Percentiles rank a stretch among this genome's conserved stretches.
Evolutionary conservation across 2,329 filamentous ascomycete species (phyloP).

Genomic region (Cladosporium sp.): DNA sequence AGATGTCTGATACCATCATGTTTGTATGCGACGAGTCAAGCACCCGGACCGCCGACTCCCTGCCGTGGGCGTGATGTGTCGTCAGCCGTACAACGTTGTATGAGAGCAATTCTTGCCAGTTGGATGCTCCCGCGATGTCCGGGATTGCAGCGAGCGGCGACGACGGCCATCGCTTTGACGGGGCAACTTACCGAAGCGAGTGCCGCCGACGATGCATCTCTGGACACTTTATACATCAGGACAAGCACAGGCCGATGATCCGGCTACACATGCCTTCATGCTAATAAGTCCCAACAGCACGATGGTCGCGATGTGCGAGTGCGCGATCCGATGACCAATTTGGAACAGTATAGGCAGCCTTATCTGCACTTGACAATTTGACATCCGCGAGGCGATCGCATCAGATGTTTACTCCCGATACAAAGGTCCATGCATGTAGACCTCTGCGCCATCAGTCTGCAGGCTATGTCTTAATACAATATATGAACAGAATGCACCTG

Average conservation of each 20-base stretch:
- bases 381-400: background rate
- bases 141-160: background rate
- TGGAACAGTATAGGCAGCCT: too few relatives aligned
- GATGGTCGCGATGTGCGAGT: too few relatives aligned
- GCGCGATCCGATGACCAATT: too few relatives aligned
- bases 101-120: background rate
- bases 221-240: background rate
- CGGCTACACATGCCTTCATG: background rate
- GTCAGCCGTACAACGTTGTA: background rate
- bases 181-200: background rate
- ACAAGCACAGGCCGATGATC: background rate
- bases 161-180: background rate
- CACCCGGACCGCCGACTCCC: background rate
- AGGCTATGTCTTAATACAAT: too few relatives aligned
- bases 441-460: too few relatives aligned
- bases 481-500: too few relatives aligned
- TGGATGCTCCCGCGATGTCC: background rate
- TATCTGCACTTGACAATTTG: background rate
- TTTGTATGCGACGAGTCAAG: background rate
- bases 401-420: background rate
- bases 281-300: too few relatives aligned
- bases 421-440: background rate
- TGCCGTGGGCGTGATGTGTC: background rate
- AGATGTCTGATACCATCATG: too few relatives aligned
- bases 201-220: background rate